Percentiles rank a stretch among this genome's conserved stretches.
These are phyloP conservation scores for Chondrostereum purpureum DNA, from an alignment of 1,284 basidiomycete genomes.

Conservation along the genomic window DNA sequence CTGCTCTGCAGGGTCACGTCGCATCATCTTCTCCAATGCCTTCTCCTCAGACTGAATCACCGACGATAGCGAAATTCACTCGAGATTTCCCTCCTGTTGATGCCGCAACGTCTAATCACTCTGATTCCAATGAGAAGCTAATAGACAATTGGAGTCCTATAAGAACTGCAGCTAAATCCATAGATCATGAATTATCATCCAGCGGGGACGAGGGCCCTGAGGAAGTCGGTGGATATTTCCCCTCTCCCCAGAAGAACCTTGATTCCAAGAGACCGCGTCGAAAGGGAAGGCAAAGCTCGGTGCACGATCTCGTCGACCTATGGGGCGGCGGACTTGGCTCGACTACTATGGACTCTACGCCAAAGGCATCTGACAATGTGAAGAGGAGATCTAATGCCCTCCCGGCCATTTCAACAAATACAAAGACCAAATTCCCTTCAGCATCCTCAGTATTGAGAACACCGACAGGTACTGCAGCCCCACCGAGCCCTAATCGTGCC, in stretches of 20 bases:
- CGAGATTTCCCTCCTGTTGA: conserved; percentile 28
- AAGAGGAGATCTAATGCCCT: conserved; percentile 8
- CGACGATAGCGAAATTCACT: conserved; percentile 20
- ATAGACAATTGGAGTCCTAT: no score
- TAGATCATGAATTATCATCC: conserved; percentile 36
- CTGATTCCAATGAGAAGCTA: no score
- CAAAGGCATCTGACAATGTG: conserved; percentile 5
- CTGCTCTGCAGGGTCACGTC: conserved; percentile 31
- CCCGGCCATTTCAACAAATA: conserved; percentile 2
- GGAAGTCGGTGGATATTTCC: conserved; percentile 34
- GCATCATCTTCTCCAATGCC: conserved; percentile 2
- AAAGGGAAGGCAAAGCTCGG: conserved; percentile 65
- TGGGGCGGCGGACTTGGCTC: conserved; percentile 50
- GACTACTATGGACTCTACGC: conserved; percentile 25
- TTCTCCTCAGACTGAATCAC: not conserved
- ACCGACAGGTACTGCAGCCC: conserved; percentile 3
- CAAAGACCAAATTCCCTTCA: not conserved
- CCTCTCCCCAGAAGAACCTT: conserved; percentile 16
- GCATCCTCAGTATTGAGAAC: conserved; percentile 1
- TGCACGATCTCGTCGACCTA: conserved; percentile 72
- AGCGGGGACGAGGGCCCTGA: conserved; percentile 61
- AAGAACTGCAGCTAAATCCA: conserved; percentile 13
- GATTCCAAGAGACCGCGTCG: conserved; percentile 22
- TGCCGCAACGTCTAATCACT: conserved; percentile 15
- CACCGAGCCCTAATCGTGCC: not conserved